These are phyloP conservation scores for Neofusicoccum parvum DNA, from an alignment of 2,329 filamentous ascomycete genomes.

Conservation along the genomic window DNA sequence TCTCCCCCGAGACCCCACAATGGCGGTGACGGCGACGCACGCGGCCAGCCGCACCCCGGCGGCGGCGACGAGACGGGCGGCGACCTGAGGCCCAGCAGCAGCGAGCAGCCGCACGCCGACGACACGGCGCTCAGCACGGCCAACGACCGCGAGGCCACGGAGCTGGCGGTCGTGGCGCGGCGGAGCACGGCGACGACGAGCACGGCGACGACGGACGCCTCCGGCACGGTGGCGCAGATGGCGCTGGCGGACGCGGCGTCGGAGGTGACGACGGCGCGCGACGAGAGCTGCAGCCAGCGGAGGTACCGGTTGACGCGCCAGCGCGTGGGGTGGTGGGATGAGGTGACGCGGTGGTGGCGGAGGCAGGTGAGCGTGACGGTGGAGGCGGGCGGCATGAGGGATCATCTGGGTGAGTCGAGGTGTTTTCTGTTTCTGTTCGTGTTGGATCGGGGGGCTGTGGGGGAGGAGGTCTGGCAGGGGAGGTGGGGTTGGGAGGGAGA, in stretches of 20 bases:
- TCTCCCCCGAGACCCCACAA: too few relatives aligned
- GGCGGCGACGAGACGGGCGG: too few relatives aligned
- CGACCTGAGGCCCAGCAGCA: too few relatives aligned
- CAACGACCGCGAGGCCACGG: constrained; percentile 19
- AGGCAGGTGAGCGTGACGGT: constrained; percentile 54
- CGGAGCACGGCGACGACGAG: not conserved
- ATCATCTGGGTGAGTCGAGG: constrained; percentile 56
- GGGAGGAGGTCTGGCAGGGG: not conserved
- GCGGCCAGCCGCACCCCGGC: too few relatives aligned
- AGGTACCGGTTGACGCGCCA: constrained; percentile 25
- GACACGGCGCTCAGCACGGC: constrained; percentile 11
- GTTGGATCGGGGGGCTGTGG: constrained; percentile 9
- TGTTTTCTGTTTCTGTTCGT: constrained; percentile 12
- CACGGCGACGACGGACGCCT: not conserved
- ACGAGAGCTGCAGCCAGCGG: constrained; percentile 21
- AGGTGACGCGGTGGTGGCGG: constrained; percentile 50
- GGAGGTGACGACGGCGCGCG: constrained; percentile 22
- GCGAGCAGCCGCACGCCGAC: not conserved
- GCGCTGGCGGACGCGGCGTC: not conserved
- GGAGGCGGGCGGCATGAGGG: constrained; percentile 53
- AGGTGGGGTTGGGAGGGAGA: not conserved
- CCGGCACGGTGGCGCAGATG: not conserved
- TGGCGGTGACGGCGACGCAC: too few relatives aligned
- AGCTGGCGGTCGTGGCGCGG: constrained; percentile 1
- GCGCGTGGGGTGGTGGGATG: constrained; percentile 38